Percentiles rank a stretch among this genome's conserved stretches.
phyloP scores from a whole-genome alignment of 2,329 filamentous ascomycete species.

The Aspergillus piperis region DNA sequence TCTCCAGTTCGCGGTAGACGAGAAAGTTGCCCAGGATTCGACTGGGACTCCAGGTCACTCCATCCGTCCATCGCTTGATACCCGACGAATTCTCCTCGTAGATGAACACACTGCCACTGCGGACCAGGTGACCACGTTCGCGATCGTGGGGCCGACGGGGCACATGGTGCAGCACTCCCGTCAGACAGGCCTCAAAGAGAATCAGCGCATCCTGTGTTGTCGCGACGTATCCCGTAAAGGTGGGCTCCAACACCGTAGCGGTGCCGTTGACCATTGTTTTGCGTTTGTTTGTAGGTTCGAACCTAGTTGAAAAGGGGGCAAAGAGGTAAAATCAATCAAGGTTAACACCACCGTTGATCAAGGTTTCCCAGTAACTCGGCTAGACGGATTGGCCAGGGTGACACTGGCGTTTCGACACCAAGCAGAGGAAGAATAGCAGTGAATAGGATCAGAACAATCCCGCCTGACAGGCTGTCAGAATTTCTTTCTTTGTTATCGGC shows the following conservation, averaged over 20 bases:
- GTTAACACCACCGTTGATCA: constrained; percentile 24
- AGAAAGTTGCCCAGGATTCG: constrained; percentile 83
- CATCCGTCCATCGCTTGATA: constrained; percentile 94
- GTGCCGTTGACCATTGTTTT: constrained; percentile 45
- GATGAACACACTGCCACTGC: constrained; percentile 83
- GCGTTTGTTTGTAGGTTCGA: constrained; percentile 18
- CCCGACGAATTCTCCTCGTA: constrained; percentile 89
- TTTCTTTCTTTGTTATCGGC: background rate
- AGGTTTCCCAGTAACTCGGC: constrained; percentile 21
- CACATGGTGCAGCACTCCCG: constrained; percentile 71
- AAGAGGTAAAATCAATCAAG: constrained; percentile 24
- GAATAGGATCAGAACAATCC: background rate
- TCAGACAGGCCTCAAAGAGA: constrained; percentile 76
- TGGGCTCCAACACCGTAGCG: constrained; percentile 59
- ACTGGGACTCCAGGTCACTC: constrained; percentile 86
- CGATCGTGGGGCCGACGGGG: constrained; percentile 83
- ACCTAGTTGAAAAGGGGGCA: constrained; percentile 21
- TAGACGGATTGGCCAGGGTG: constrained; percentile 10
- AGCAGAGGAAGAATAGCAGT: background rate
- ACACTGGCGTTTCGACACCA: constrained; percentile 8
- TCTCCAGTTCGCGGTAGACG: constrained; percentile 78
- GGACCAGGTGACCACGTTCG: constrained; percentile 74
- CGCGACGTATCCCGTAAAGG: constrained; percentile 67
- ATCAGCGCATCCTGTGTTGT: constrained; percentile 74
- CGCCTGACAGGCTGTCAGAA: background rate